Percentiles rank a stretch among this genome's conserved stretches.
Evolutionary conservation across 768 basidiomycete species (phyloP).

Genomic region (Calocybe indica): DNA sequence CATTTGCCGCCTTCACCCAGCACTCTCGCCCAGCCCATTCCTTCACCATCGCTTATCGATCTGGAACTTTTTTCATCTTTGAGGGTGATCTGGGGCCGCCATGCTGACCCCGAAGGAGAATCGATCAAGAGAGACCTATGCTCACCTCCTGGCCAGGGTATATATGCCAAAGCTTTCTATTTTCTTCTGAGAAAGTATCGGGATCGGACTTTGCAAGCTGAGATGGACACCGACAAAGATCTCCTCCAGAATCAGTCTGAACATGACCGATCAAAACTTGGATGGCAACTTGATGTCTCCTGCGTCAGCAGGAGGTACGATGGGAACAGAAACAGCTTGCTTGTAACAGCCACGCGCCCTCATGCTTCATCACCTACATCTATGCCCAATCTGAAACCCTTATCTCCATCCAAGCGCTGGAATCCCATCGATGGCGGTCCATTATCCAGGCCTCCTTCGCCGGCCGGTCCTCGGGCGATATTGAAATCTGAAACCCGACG

Average conservation of each 20-base stretch:
- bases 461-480: slow-evolving; percentile 39
- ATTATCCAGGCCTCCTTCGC: slow-evolving; percentile 37
- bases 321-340: slow-evolving; percentile 13
- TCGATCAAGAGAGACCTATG: slow-evolving; percentile 61
- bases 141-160: slow-evolving; percentile 61
- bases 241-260: background rate
- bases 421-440: slow-evolving; percentile 5
- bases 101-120: slow-evolving; percentile 48
- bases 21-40: slow-evolving; percentile 63
- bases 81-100: slow-evolving; percentile 78
- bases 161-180: slow-evolving; percentile 85
- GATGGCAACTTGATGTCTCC: slow-evolving; percentile 31
- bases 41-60: slow-evolving; percentile 67
- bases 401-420: slow-evolving; percentile 15
- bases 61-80: slow-evolving; percentile 72
- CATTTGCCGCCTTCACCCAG: slow-evolving; percentile 58
- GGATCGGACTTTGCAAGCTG: slow-evolving; percentile 40
- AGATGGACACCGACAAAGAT: slow-evolving; percentile 45
- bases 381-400: slow-evolving; percentile 8
- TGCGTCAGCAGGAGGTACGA: slow-evolving; percentile 24
- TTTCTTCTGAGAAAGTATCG: slow-evolving; percentile 75
- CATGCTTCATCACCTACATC: slow-evolving; percentile 12
- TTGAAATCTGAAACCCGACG: too few species aligned
- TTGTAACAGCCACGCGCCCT: slow-evolving; percentile 11
- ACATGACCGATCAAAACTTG: slow-evolving; percentile 21